A percentile compares a stretch with the other conserved stretches of the same genome.
These are phyloP conservation scores for Microbotryum silenes-acaulis DNA, from an alignment of 1,284 basidiomycete species.

Conservation along the genomic window DNA sequence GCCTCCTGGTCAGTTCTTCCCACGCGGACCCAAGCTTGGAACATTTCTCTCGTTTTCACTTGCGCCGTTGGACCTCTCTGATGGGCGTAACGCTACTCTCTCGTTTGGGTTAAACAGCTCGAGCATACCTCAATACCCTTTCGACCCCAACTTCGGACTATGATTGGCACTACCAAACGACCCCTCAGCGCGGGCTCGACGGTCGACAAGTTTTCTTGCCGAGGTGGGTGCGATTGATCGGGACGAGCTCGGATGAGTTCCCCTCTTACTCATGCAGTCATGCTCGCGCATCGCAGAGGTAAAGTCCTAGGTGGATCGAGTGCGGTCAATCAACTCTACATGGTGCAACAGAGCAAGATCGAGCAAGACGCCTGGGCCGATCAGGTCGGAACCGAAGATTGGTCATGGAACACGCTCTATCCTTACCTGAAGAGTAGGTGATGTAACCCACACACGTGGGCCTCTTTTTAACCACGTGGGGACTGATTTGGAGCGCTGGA, in stretches of 20 bases:
- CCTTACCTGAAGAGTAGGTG: constrained; percentile 47
- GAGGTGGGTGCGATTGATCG: constrained; percentile 2
- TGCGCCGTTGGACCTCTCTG: background rate
- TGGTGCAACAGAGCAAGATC: constrained; percentile 40
- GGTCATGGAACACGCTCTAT: constrained; percentile 54
- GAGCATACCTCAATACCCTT: constrained; percentile 3
- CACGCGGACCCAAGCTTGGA: background rate
- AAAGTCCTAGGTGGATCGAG: constrained; percentile 32
- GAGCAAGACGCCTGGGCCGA: constrained; percentile 46
- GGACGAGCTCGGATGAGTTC: constrained; percentile 18
- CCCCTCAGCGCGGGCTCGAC: constrained; percentile 46
- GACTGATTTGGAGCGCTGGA: too few relatives aligned
- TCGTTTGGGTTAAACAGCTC: constrained; percentile 1
- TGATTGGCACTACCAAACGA: constrained; percentile 59
- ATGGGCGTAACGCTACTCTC: constrained; percentile 12
- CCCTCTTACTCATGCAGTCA: constrained; percentile 18
- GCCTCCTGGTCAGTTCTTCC: background rate
- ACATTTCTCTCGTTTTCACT: background rate
- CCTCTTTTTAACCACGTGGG: too few relatives aligned
- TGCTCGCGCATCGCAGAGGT: constrained; percentile 9
- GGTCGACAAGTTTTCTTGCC: constrained; percentile 36
- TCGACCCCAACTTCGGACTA: constrained; percentile 43
- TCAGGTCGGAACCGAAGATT: constrained; percentile 40
- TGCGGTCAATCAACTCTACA: constrained; percentile 48
- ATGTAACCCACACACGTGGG: background rate